Percentiles rank a stretch among this genome's conserved stretches.
These are phyloP conservation scores for Hypoxylon sp. DNA, from an alignment of 2,329 filamentous ascomycete species.

Conservation along the genomic window DNA sequence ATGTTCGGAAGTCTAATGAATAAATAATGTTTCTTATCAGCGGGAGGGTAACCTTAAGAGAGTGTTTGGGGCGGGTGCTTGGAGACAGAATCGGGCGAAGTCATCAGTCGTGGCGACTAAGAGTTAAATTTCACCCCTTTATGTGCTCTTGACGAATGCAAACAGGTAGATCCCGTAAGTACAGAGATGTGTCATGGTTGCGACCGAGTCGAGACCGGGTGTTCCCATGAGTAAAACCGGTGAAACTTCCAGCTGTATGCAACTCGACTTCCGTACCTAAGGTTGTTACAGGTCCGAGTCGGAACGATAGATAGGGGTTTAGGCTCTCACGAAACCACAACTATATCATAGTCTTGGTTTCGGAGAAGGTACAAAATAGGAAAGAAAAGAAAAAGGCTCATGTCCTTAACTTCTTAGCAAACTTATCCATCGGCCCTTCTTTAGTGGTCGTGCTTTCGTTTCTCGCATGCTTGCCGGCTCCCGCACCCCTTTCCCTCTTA, in stretches of 20 bases:
- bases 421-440: slow-evolving; percentile 46
- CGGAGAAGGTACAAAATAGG: background rate
- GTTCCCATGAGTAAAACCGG: background rate
- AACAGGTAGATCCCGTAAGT: background rate
- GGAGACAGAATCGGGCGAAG: background rate
- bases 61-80: too few species aligned
- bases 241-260: background rate
- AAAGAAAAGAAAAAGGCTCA: background rate
- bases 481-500: slow-evolving; percentile 13
- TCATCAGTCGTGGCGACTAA: background rate
- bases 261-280: too few species aligned
- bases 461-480: slow-evolving; percentile 31
- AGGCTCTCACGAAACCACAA: too few species aligned
- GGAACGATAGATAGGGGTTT: background rate
- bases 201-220: background rate
- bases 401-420: slow-evolving; percentile 44
- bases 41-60: background rate
- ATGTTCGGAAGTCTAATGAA: background rate
- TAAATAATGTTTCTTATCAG: too few species aligned
- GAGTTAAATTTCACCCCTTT: background rate
- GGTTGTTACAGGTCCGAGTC: background rate
- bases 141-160: background rate
- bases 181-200: background rate
- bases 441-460: slow-evolving; percentile 29
- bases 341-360: background rate